Evolutionary conservation across 306 rosid species (phyloP).

Genomic region (Quillaja saponaria): DNA sequence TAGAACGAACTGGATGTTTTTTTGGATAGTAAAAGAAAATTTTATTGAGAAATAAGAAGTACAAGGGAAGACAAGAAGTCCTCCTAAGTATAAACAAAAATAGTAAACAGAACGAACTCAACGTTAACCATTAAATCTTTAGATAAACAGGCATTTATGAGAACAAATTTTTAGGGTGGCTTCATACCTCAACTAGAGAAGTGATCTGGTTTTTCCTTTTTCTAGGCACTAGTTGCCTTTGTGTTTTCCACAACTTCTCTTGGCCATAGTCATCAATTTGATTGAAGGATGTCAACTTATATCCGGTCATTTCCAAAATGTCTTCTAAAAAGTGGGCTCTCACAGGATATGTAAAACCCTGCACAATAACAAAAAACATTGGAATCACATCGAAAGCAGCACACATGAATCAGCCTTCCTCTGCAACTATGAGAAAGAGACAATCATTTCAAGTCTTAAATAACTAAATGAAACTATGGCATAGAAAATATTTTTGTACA

Average conservation of each 20-base stretch:
- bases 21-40: too few species aligned
- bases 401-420: slow-evolving; percentile 15
- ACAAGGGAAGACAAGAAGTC: too few species aligned
- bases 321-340: slow-evolving; percentile 80
- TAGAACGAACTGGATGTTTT: too few species aligned
- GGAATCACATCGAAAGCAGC: slow-evolving; percentile 25
- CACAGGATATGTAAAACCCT: slow-evolving; percentile 90
- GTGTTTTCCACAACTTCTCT: slow-evolving; percentile 86
- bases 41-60: too few species aligned
- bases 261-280: slow-evolving; percentile 96
- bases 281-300: slow-evolving; percentile 71
- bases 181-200: slow-evolving; percentile 73
- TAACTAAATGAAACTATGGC: background rate
- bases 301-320: slow-evolving; percentile 79
- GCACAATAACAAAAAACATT: slow-evolving; percentile 15
- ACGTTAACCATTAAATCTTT: too few species aligned
- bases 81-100: too few species aligned
- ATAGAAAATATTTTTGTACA: too few species aligned
- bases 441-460: slow-evolving; percentile 6
- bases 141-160: too few species aligned
- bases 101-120: too few species aligned
- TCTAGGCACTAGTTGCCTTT: slow-evolving; percentile 85
- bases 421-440: background rate
- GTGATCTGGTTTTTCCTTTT: slow-evolving; percentile 97
- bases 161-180: too few species aligned